phyloP scores from a whole-genome alignment of 495 filamentous ascomycete genomes.

The Penicillium lividum region DNA sequence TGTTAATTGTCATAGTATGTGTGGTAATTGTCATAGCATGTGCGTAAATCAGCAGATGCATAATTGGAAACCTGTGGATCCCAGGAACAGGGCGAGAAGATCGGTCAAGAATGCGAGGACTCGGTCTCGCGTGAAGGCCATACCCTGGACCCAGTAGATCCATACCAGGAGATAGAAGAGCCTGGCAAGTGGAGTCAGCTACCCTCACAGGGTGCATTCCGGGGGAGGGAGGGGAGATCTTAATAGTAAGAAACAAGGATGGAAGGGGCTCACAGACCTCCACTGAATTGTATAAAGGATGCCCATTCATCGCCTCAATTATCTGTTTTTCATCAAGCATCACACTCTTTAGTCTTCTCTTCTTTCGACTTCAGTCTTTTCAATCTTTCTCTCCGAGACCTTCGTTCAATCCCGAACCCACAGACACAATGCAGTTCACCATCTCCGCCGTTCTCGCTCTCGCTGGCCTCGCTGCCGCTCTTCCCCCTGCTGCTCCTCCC shows the following conservation, averaged over 20 bases:
- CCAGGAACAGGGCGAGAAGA: background rate
- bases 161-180: constrained; percentile 30
- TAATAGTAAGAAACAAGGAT: constrained; percentile 8
- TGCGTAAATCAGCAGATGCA: background rate
- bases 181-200: constrained; percentile 24
- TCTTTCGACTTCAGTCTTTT: constrained; percentile 30
- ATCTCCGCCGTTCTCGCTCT: constrained; percentile 26
- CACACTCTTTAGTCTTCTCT: constrained; percentile 33
- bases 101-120: constrained; percentile 21
- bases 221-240: constrained; percentile 13
- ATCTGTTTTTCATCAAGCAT: constrained; percentile 36
- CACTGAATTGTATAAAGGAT: constrained; percentile 40
- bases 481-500: constrained; percentile 16
- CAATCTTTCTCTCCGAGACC: constrained; percentile 31
- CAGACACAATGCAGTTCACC: constrained; percentile 39
- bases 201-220: constrained; percentile 41
- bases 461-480: constrained; percentile 23
- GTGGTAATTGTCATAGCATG: background rate
- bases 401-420: constrained; percentile 41
- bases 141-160: constrained; percentile 25
- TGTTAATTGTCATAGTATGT: background rate
- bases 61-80: constrained; percentile 1
- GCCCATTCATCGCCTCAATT: constrained; percentile 16
- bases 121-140: constrained; percentile 18
- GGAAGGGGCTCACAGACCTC: constrained; percentile 27